Base-by-base conservation (phyloP, 2,329 filamentous ascomycete species). In the Thelonectria rubi region DNA sequence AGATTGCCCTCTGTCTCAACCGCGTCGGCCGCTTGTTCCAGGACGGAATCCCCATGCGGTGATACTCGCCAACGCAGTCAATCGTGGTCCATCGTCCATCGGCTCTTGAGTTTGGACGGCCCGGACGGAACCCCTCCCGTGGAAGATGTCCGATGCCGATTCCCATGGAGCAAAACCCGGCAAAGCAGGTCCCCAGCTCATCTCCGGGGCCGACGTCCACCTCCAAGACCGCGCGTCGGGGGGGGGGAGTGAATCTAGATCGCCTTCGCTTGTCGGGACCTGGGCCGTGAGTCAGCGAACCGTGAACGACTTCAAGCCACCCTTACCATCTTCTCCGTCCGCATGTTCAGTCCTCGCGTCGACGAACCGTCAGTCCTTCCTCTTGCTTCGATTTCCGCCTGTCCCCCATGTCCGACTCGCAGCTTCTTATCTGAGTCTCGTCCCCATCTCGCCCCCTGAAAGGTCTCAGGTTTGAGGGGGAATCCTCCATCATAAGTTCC, bases 341-440 rank as follows among this genome's bases (percentile, higher is more conserved):
- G n/a, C n/a, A n/a, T n/a, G n/a, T n/a, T 61, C 57, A 56, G 60
- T 50, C 54, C 62, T 49, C 34, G 55, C 59, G 46, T 48, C 48
- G 46, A 14, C 54, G 64, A 63, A 39, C 34, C 34, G 57, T 65
- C 60, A 58, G 50, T 32, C 47, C 26, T 49, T 55, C 58, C 62
- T 66, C 60, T 50, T 68, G 56, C 39, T 43, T 51, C 40, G 8
- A 42, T 9, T 5, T 8, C 26, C 26, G 4, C 21, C 21, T 7
- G 4, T 7, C 21, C 26, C 18, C 15, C 55, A 49, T 58, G 43
- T 60, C 54, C 53, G 43, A 60, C 45, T 39, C n/a, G 17, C 34
- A 53, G 30, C 34, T 55, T 30, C 48, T 56, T 54, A 57, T 62
- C 46, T 61, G 39, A 59, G 48, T 48, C 48, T 53, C 24, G 49